Evolutionary conservation across 2,329 filamentous ascomycete species (phyloP).

Genomic region (Seiridium unicorne): DNA sequence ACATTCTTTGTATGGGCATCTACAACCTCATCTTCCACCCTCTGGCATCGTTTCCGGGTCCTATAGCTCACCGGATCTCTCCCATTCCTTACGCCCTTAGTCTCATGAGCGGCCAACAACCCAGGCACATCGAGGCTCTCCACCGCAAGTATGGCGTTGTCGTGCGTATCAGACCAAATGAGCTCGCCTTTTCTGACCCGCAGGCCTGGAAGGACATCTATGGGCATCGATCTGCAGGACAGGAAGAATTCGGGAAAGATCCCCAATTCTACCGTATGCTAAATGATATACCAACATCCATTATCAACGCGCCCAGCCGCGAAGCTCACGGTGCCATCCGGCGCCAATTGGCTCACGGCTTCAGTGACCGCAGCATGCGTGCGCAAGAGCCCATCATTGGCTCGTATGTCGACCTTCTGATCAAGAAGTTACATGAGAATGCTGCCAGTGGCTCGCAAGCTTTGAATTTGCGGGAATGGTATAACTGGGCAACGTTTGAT

Average conservation of each 20-base stretch:
- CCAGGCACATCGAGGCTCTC: conserved; percentile 17
- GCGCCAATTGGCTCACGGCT: conserved; percentile 36
- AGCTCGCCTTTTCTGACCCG: conserved; percentile 33
- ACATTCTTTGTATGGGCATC: not conserved
- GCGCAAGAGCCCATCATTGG: conserved; percentile 39
- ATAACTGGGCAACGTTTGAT: conserved; percentile 31
- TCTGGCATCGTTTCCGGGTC: conserved; percentile 19
- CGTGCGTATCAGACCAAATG: conserved; percentile 35
- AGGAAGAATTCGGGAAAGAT: conserved; percentile 28
- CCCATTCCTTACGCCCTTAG: conserved; percentile 5
- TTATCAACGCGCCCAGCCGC: conserved; percentile 26
- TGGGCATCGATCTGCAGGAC: conserved; percentile 14
- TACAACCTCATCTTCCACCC: conserved; percentile 22
- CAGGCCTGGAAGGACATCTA: conserved; percentile 31
- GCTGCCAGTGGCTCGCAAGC: conserved; percentile 13
- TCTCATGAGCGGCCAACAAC: conserved; percentile 13
- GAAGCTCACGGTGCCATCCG: conserved; percentile 31
- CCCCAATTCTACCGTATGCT: conserved; percentile 23
- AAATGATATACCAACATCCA: conserved; percentile 20
- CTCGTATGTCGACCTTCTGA: conserved; percentile 34
- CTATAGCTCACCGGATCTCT: conserved; percentile 14
- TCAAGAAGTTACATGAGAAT: conserved; percentile 25
- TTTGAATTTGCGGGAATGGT: conserved; percentile 35
- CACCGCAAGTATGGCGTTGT: conserved; percentile 35
- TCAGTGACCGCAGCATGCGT: conserved; percentile 35